Evolutionary conservation across 2,329 filamentous ascomycete species (phyloP), one percentile per base, ranked within the genome.

Genomic region (Bipolaris zeicola): DNA sequence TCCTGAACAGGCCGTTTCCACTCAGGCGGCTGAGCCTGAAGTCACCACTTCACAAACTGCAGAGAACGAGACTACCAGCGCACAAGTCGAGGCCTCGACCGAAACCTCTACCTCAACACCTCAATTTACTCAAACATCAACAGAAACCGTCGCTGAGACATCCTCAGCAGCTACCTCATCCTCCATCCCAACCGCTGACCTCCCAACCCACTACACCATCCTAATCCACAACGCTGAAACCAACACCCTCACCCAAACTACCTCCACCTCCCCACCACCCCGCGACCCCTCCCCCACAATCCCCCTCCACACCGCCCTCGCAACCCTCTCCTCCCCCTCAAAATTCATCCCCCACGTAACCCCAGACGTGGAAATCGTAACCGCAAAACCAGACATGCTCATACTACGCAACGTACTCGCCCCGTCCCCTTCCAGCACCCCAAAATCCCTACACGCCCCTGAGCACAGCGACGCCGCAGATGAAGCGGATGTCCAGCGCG

Each of bases 331-430:
- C 11, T 45, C 58, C 5, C 72, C 72, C 0, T 60, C 64, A 8
- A 71, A 67, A 38, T 74, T 74, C 45, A 50, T 76, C 6, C 71
- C 72, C 1, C 59, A 72, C 45, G 66, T 76, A 2, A 63, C 65
- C 0, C 26, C 58, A 0, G 60, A 60, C 16, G 66, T 68, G 20
- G 71, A 75, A 41, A 60, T 74, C 11, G 55, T 74, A 20, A 65
- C 52, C n/a, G 65, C 65, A 1, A 72, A 66, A 8, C 59, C 63
- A 22, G 62, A 76, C 39, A 64, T 76, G 46, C 68, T 76, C 8
- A 59, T 75, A 10, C 57, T 75, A 8, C 28, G 28, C 3, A 57
- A 61, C 7, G 7, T 5, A 28, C 20, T 10, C 28, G 10, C 2
- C 28, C 10, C 28, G 8, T 18, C n/a, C 18, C n/a, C 28, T 18